Base-by-base conservation (phyloP, 2,329 filamentous ascomycete species). In the Talaromyces amestolkiae region DNA sequence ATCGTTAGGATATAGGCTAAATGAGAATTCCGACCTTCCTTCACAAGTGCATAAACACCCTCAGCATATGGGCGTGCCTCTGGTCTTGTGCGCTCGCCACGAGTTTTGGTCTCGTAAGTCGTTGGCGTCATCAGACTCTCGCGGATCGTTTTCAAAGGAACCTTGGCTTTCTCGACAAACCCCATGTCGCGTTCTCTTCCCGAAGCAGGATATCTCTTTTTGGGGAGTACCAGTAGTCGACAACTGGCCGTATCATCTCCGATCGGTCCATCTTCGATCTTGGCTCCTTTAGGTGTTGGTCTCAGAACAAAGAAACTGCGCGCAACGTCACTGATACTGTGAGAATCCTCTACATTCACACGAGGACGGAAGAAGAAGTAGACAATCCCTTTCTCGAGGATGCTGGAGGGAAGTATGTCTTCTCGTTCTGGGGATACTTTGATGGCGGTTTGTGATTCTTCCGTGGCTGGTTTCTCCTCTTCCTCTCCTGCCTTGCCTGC, bases 351-450 rank as follows among this genome's bases (percentile, higher is more conserved):
- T 31, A 91, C 84, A 60, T 87, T 86, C 43, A 97, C 91, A 13
- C 92, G 88, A 8, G 88, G 87, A 19, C 93, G 89, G 72, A 90
- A 89, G 81, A 96, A 96, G 83, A 96, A 96, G 82, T 96, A 96
- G 70, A 97, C 88, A 70, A 95, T 85, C 3, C 93, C 93, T 72
- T 95, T 96, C 73, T 97, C 93, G 2, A 96, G 83, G 27, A 96
- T 87, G 66, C 82, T 88, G 6, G 84, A 86, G 1, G 87, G 82
- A 45, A 84, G 76, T 2, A 80, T 77, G 53, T 83, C 76, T 70
- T 83, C 82, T 49, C 85, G 82, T 60, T 83, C 74, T 19, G 81
- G 76, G 2, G 84, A 83, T 59, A 83, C 78, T 66, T 81, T 78
- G 5, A 87, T 76, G 1, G 84, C 82, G 22, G 75, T 72, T 60